Percentiles rank a stretch among this genome's conserved stretches.
Conservation (phyloP, 768 basidiomycete species). For the Cantharellus anzutake region DNA sequence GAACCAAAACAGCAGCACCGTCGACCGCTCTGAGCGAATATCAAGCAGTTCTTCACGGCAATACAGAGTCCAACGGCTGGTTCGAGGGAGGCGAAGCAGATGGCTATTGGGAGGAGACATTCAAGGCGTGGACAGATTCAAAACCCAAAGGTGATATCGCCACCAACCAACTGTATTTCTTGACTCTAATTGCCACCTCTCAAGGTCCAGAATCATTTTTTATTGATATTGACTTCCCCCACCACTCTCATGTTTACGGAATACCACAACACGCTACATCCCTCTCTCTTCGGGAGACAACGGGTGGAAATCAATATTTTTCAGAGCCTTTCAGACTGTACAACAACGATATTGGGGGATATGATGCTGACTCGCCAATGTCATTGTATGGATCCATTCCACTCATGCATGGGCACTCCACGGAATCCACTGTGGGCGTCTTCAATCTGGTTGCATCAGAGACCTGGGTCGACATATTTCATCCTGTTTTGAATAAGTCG, state of each 20-base stretch:
- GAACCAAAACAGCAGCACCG: conserved; percentile 22
- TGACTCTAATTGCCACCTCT: neutral
- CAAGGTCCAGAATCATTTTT: conserved; percentile 87
- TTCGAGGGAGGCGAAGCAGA: conserved; percentile 79
- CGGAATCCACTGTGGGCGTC: conserved; percentile 72
- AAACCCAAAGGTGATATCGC: conserved; percentile 73
- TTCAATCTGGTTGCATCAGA: conserved; percentile 81
- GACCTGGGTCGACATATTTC: conserved; percentile 84
- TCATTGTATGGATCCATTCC: conserved; percentile 87
- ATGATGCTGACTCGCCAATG: conserved; percentile 49
- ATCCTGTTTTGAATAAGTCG: conserved; percentile 36
- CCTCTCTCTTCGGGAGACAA: conserved; percentile 73
- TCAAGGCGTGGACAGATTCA: conserved; percentile 69
- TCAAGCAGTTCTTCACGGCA: conserved; percentile 23
- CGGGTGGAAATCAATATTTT: conserved; percentile 56
- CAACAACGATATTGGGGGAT: conserved; percentile 94
- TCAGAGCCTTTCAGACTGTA: conserved; percentile 87
- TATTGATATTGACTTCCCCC: conserved; percentile 84
- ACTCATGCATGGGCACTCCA: conserved; percentile 81
- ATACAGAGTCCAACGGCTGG: conserved; percentile 28
- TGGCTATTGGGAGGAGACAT: conserved; percentile 79
- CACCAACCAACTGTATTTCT: neutral
- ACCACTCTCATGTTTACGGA: conserved; percentile 79
- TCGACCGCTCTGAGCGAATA: conserved; percentile 18
- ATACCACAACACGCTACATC: conserved; percentile 92